Evolutionary conservation across 257 asterid species (phyloP).

Genomic region (Anisodus tanguticus): DNA sequence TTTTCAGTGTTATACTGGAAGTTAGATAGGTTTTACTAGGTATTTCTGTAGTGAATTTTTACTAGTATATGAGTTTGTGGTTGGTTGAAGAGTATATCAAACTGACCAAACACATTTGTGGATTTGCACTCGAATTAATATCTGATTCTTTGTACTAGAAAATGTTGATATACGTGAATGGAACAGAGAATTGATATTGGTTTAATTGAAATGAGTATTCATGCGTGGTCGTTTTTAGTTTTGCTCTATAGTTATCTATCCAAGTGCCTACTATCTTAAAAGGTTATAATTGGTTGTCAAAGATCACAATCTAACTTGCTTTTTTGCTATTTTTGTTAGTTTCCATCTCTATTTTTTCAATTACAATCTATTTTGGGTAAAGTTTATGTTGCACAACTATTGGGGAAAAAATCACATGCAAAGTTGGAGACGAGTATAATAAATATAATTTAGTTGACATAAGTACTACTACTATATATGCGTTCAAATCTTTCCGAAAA

Average conservation of each 20-base stretch:
- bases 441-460: too few relatives aligned
- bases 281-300: neutral
- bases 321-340: too few relatives aligned
- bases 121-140: neutral
- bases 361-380: too few relatives aligned
- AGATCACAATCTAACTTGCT: neutral
- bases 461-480: too few relatives aligned
- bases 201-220: neutral
- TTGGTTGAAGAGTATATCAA: neutral
- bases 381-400: too few relatives aligned
- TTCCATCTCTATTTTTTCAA: neutral
- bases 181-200: neutral
- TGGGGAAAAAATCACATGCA: neutral
- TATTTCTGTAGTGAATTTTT: neutral
- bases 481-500: too few relatives aligned
- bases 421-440: neutral
- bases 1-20: neutral
- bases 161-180: neutral
- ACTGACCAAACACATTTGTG: neutral
- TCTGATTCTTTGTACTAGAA: neutral
- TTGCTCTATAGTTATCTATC: neutral
- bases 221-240: neutral
- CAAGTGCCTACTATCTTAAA: too few relatives aligned
- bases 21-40: neutral
- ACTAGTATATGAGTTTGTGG: neutral